Percentiles rank a stretch among this genome's conserved stretches.
Evolutionary conservation across 1,284 basidiomycete genomes (phyloP).

Genomic region (Lignosus rhinocerotis): DNA sequence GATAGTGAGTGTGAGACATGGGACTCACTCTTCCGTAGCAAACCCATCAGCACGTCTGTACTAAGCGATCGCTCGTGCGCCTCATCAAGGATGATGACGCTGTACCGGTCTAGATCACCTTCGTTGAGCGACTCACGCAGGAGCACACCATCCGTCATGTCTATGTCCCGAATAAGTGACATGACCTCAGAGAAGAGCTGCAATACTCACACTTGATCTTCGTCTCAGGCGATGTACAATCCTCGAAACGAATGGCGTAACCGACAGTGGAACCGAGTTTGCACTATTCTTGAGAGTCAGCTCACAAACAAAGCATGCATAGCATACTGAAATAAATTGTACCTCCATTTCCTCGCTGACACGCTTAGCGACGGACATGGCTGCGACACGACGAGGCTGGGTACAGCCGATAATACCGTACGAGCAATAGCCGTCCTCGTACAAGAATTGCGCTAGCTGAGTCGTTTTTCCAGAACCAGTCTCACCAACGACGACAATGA

Average conservation of each 20-base stretch:
- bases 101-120: conserved; percentile 93
- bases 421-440: conserved; percentile 93
- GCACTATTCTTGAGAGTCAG: conserved; percentile 48
- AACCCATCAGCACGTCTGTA: conserved; percentile 96
- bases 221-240: conserved; percentile 90
- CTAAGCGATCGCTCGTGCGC: conserved; percentile 96
- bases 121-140: conserved; percentile 95
- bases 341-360: conserved; percentile 95
- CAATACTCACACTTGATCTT: conserved; percentile 85
- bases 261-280: conserved; percentile 89
- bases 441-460: conserved; percentile 88
- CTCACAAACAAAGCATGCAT: not conserved
- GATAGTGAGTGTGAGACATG: not conserved
- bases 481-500: conserved; percentile 93
- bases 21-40: conserved; percentile 84
- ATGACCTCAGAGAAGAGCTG: conserved; percentile 4
- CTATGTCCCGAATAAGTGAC: conserved; percentile 39
- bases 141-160: conserved; percentile 98
- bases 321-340: conserved; percentile 11
- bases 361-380: conserved; percentile 98
- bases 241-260: conserved; percentile 98
- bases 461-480: conserved; percentile 97
- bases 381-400: conserved; percentile 95
- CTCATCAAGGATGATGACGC: conserved; percentile 95
- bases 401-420: conserved; percentile 94